Evolutionary conservation across 2,329 filamentous ascomycete species (phyloP), one percentile per base, ranked within the genome.

Genomic region (Aspergillus udagawae): DNA sequence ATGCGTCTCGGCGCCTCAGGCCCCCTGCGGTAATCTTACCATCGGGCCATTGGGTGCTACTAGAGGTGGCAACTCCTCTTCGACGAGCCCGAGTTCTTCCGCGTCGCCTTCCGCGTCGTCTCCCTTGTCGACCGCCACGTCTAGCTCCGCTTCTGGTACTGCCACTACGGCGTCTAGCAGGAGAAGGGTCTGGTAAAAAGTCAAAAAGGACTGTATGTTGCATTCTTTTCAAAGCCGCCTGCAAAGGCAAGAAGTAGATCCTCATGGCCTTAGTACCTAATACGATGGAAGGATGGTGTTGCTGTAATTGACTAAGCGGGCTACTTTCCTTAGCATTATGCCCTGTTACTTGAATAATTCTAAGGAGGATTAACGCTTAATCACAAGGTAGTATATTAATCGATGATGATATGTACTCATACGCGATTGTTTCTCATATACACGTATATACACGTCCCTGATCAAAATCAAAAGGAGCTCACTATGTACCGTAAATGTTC

Each of bases 41-140:
- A 65, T 70, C 27, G 67, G 66, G 1, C 63, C 65, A 14, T 53
- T 70, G 28, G 57, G 58, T 28, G 68, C 60, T 35, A 66, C 61
- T n/a, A 44, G 63, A 20, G 58, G 54, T n/a, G 42, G 54, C 17
- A 59, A 44, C 4, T 52, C 50, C 7, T 42, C 54, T 14, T 51
- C 52, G 4, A 47, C 51, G 35, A 12, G 4, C 25, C 17, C 32
- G 32, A 7, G 4, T 7, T 6, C 14, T 17, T 17, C n/a, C n/a
- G n/a, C n/a, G n/a, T n/a, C n/a, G n/a, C n/a, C n/a, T n/a, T n/a
- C n/a, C n/a, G n/a, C n/a, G n/a, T n/a, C n/a, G n/a, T n/a, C n/a
- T n/a, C n/a, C n/a, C 14, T 17, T 17, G 29, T 12, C 29, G 3
- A 12, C 32, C 12, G 32, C 32, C 14, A 7, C 23, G 14, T 7